phyloP scores from a whole-genome alignment of 176 grass and related monocot genomes.

The Cocos nucifera region DNA sequence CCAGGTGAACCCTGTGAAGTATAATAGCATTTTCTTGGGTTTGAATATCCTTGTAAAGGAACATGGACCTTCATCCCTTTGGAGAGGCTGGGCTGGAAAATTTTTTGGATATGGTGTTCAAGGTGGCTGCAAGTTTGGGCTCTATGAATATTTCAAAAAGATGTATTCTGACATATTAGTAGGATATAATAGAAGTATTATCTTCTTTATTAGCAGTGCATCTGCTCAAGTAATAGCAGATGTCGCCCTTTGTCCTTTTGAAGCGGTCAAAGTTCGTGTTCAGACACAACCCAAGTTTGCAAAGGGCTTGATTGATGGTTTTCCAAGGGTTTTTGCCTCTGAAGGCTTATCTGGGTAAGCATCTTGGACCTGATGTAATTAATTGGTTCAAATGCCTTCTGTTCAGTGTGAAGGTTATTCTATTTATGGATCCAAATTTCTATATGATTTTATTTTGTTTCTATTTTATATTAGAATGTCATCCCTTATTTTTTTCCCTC shows the following conservation, averaged over 20 bases:
- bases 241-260: slow-evolving; percentile 79
- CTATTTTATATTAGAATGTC: slow-evolving; percentile 3
- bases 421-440: too few relatives aligned
- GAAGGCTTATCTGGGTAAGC: slow-evolving; percentile 87
- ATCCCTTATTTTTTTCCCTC: slow-evolving; percentile 13
- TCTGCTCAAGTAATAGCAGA: slow-evolving; percentile 95
- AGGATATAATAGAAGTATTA: slow-evolving; percentile 45
- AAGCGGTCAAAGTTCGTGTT: slow-evolving; percentile 91
- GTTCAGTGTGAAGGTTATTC: too few relatives aligned
- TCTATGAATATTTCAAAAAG: slow-evolving; percentile 97
- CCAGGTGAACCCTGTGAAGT: slow-evolving; percentile 88
- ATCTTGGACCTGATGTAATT: slow-evolving; percentile 15
- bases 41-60: slow-evolving; percentile 69
- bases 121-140: slow-evolving; percentile 85
- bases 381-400: neutral
- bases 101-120: slow-evolving; percentile 83
- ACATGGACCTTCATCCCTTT: slow-evolving; percentile 75
- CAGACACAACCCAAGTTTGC: slow-evolving; percentile 80
- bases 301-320: slow-evolving; percentile 82
- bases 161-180: slow-evolving; percentile 60
- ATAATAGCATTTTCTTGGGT: slow-evolving; percentile 65
- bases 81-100: slow-evolving; percentile 85
- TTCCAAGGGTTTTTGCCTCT: slow-evolving; percentile 73
- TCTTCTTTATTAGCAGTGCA: slow-evolving; percentile 83
- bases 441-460: too few relatives aligned